phyloP scores from a whole-genome alignment of 2,329 filamentous ascomycete genomes.

The Verticillium nonalfalfae region DNA sequence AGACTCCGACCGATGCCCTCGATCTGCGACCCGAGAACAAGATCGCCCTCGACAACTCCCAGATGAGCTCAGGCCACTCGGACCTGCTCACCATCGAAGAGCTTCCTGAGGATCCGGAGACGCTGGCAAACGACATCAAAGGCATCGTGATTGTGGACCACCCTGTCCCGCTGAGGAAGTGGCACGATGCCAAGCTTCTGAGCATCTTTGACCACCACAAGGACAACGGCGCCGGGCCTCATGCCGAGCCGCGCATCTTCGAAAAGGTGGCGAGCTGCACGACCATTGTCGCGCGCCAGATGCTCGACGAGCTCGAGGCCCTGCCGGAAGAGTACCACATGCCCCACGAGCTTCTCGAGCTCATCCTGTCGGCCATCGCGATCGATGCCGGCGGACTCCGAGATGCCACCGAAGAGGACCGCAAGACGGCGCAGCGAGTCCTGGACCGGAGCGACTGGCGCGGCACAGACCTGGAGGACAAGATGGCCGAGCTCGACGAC shows the following conservation, averaged over 20 bases:
- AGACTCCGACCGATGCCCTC: conserved; percentile 36
- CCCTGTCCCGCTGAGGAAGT: conserved; percentile 31
- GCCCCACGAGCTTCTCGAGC: conserved; percentile 40
- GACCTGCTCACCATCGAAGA: conserved; percentile 40
- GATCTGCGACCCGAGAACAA: conserved; percentile 41
- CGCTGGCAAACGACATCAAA: conserved; percentile 29
- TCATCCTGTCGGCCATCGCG: conserved; percentile 37
- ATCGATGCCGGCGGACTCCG: conserved; percentile 36
- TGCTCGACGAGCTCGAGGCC: conserved; percentile 36
- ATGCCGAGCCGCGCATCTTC: conserved; percentile 34
- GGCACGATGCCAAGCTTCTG: conserved; percentile 33
- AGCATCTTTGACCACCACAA: conserved; percentile 40
- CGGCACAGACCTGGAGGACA: conserved; percentile 25
- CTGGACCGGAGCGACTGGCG: conserved; percentile 34
- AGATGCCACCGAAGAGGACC: conserved; percentile 29
- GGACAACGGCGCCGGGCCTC: conserved; percentile 30
- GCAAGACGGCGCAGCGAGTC: conserved; percentile 27
- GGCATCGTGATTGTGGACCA: conserved; percentile 41
- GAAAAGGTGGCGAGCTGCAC: conserved; percentile 37
- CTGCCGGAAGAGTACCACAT: conserved; percentile 37
- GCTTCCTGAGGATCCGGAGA: conserved; percentile 37
- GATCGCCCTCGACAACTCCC: conserved; percentile 33
- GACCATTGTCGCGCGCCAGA: conserved; percentile 35
- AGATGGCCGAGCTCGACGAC: conserved; percentile 33
- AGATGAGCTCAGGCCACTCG: conserved; percentile 37